Evolutionary conservation across 2,329 filamentous ascomycete genomes (phyloP).

Genomic region (Aspergillus sp.): DNA sequence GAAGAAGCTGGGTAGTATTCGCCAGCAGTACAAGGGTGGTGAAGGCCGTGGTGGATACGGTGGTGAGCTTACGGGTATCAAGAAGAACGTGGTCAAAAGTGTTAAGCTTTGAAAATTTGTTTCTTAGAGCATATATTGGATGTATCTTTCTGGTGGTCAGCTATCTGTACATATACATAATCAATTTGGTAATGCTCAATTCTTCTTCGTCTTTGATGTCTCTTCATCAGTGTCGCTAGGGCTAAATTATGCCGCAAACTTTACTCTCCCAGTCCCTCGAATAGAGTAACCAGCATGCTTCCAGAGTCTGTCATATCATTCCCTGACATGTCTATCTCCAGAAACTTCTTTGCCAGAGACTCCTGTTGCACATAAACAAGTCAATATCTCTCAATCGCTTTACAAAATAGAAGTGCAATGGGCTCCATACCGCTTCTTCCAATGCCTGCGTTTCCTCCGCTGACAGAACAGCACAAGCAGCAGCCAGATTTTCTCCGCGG

Average conservation of each 20-base stretch:
- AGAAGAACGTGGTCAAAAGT: constrained; percentile 86
- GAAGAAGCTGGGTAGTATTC: constrained; percentile 89
- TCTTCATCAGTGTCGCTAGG: too few species aligned
- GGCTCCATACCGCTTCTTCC: constrained; percentile 51
- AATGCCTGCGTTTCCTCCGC: constrained; percentile 57
- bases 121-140: constrained; percentile 2
- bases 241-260: too few species aligned
- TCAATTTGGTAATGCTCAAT: too few species aligned
- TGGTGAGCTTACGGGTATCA: constrained; percentile 92
- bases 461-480: constrained; percentile 61
- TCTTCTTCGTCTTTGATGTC: too few species aligned
- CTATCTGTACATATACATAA: constrained; percentile 18
- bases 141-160: constrained; percentile 11
- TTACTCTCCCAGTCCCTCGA: not conserved
- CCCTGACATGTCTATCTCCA: not conserved
- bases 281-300: not conserved
- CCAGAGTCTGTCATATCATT: not conserved
- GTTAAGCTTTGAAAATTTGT: constrained; percentile 61
- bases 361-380: constrained; percentile 9
- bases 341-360: constrained; percentile 12
- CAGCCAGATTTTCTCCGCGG: constrained; percentile 66
- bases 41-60: constrained; percentile 78
- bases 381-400: not conserved
- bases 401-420: not conserved
- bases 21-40: constrained; percentile 75